These are phyloP conservation scores for Gossypium lobatum DNA, from an alignment of 441 rosid genomes.

Conservation along the genomic window DNA sequence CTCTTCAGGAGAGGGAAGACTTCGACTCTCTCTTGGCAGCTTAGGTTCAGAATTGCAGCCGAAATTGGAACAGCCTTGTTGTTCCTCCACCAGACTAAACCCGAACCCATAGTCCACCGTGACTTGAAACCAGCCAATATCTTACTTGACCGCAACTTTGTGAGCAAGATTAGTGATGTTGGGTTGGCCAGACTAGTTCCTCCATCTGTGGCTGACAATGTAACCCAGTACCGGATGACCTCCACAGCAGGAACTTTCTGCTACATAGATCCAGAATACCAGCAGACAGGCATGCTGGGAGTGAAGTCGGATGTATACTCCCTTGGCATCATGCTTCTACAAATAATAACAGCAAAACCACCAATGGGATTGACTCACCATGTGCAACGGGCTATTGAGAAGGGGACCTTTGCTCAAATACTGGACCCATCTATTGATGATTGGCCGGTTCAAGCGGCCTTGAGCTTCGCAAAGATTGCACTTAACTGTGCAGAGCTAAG, in stretches of 20 bases:
- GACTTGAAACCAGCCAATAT: conserved; percentile 90
- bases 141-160: conserved; percentile 79
- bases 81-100: conserved; percentile 90
- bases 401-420: conserved; percentile 51
- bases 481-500: conserved; percentile 77
- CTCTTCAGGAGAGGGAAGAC: conserved; percentile 56
- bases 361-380: conserved; percentile 92
- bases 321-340: conserved; percentile 77
- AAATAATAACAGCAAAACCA: conserved; percentile 69
- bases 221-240: conserved; percentile 91
- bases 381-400: conserved; percentile 57
- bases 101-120: conserved; percentile 90
- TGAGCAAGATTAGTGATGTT: conserved; percentile 88
- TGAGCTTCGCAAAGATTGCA: conserved; percentile 57
- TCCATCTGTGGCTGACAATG: conserved; percentile 65
- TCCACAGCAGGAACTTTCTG: conserved; percentile 94
- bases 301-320: conserved; percentile 85
- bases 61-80: conserved; percentile 76
- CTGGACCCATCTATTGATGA: conserved; percentile 67
- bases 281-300: conserved; percentile 92
- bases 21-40: conserved; percentile 76
- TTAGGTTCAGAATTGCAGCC: conserved; percentile 76
- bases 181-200: conserved; percentile 92
- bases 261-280: conserved; percentile 94
- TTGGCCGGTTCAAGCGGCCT: conserved; percentile 83